Evolutionary conservation across 176 grass and related monocot species (phyloP).

Genomic region (Metroxylon sagu): DNA sequence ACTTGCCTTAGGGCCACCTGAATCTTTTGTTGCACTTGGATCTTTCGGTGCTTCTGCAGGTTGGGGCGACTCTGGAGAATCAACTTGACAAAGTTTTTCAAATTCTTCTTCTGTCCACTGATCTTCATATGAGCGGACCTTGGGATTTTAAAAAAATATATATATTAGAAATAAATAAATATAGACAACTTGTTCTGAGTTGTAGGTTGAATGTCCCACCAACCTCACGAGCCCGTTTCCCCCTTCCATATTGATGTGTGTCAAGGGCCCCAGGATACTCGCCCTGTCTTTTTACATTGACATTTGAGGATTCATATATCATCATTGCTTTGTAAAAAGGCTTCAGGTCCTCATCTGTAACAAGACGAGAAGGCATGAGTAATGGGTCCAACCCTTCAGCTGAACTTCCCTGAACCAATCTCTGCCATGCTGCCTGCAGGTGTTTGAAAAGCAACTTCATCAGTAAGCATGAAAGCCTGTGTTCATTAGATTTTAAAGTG

Average conservation of each 20-base stretch:
- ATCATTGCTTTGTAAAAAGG: constrained; percentile 84
- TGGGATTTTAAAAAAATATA: background rate
- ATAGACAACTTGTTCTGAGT: background rate
- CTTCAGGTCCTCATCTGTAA: constrained; percentile 76
- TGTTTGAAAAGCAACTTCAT: constrained; percentile 3
- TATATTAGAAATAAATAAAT: background rate
- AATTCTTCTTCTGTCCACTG: constrained; percentile 99
- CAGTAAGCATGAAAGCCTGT: too few relatives aligned
- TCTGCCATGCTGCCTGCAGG: constrained; percentile 61
- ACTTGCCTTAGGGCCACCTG: constrained; percentile 31
- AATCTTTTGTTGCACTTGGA: constrained; percentile 36
- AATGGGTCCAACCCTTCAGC: constrained; percentile 36
- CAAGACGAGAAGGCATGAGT: constrained; percentile 73
- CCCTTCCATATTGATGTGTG: constrained; percentile 88
- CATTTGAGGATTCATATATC: constrained; percentile 60
- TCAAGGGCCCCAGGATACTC: constrained; percentile 59
- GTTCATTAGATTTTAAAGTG: too few relatives aligned
- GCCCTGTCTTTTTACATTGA: constrained; percentile 55
- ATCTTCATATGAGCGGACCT: constrained; percentile 98
- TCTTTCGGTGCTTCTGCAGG: constrained; percentile 19
- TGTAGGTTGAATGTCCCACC: constrained; percentile 14
- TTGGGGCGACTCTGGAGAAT: constrained; percentile 44
- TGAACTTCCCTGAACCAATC: constrained; percentile 51
- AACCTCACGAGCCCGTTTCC: constrained; percentile 96
- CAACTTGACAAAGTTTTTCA: constrained; percentile 96